phyloP scores from a whole-genome alignment of 2,329 filamentous ascomycete species.

The Cladosporium austrohemisphaericum region DNA sequence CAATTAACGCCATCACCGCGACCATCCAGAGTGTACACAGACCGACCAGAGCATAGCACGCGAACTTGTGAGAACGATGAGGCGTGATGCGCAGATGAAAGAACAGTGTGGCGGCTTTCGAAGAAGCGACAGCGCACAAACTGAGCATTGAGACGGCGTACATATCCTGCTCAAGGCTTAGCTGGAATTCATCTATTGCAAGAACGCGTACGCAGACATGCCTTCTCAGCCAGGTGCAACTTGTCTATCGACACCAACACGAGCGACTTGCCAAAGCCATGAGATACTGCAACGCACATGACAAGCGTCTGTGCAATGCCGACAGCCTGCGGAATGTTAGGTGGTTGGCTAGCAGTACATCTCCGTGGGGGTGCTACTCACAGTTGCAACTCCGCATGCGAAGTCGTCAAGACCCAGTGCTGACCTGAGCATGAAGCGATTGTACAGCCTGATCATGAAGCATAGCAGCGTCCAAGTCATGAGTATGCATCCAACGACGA shows the following conservation, averaged over 20 bases:
- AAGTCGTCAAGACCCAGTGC: conserved; percentile 25
- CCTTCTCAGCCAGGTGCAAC: conserved; percentile 20
- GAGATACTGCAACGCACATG: conserved; percentile 21
- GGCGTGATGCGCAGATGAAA: conserved; percentile 24
- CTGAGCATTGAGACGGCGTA: conserved; percentile 24
- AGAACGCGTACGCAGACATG: neutral
- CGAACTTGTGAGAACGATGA: conserved; percentile 18
- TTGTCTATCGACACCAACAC: conserved; percentile 18
- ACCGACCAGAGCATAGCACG: conserved; percentile 19
- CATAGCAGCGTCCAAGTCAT: conserved; percentile 25
- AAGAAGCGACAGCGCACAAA: conserved; percentile 21
- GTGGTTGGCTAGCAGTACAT: neutral
- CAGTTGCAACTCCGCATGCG: conserved; percentile 23
- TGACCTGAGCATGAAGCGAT: conserved; percentile 23
- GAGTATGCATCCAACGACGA: conserved; percentile 25
- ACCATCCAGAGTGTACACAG: conserved; percentile 21
- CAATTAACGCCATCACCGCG: conserved; percentile 1
- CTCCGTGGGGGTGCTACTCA: neutral
- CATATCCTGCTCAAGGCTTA: conserved; percentile 16
- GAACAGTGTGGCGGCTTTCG: conserved; percentile 24
- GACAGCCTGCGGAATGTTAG: conserved; percentile 17
- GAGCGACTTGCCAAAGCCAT: conserved; percentile 24
- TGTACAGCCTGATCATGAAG: conserved; percentile 24
- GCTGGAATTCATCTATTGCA: neutral
- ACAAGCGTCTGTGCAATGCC: conserved; percentile 23